Conservation (phyloP, 352 stramenopile species). For the Pythium utonaiense region DNA sequence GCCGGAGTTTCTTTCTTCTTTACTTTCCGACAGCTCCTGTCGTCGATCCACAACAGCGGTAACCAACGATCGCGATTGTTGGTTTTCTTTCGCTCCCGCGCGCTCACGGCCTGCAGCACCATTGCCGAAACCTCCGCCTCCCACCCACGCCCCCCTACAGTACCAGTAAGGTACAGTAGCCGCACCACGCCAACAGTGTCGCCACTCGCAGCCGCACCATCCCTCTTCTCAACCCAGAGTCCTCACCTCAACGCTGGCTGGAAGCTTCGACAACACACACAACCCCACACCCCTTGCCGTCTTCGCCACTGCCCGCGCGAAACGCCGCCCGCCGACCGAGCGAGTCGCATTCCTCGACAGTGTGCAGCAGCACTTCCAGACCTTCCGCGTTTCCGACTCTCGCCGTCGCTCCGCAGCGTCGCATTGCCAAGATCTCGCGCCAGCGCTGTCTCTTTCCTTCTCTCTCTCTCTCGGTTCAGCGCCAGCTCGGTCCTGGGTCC, state of each 20-base stretch:
- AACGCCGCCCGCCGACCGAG: neutral
- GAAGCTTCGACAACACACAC: too few relatives aligned
- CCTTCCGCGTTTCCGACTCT: neutral
- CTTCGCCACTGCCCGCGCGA: neutral
- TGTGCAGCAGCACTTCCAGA: neutral
- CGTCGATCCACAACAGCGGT: too few relatives aligned
- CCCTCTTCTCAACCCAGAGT: neutral
- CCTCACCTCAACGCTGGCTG: too few relatives aligned
- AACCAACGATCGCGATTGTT: too few relatives aligned
- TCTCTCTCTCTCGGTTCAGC: too few relatives aligned
- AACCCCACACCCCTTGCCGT: neutral
- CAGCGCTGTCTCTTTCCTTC: neutral
- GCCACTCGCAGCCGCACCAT: neutral
- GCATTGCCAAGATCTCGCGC: neutral
- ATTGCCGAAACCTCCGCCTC: neutral
- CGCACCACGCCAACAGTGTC: neutral
- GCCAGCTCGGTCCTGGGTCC: too few relatives aligned
- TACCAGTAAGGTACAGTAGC: too few relatives aligned
- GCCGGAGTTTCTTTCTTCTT: too few relatives aligned
- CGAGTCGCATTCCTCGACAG: neutral
- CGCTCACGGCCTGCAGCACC: too few relatives aligned
- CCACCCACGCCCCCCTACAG: neutral
- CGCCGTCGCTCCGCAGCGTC: neutral
- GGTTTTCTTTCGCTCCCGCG: too few relatives aligned
- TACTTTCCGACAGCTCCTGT: neutral